Evolutionary conservation across 768 basidiomycete species (phyloP).

Genomic region (Leccinum variicolor): DNA sequence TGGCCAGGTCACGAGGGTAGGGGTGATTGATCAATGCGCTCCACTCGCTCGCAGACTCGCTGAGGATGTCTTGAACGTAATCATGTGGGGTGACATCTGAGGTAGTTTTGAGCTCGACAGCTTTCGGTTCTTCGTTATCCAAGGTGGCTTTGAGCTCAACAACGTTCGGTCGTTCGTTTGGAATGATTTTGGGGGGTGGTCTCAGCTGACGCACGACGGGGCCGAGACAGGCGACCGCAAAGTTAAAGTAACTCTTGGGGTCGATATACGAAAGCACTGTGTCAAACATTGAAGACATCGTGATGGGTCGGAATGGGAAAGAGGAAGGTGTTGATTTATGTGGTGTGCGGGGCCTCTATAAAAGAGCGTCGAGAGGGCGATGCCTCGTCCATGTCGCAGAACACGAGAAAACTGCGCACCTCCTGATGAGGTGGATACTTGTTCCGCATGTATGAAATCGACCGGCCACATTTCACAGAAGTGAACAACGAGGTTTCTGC

Average conservation of each 20-base stretch:
- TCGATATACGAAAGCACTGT: neutral
- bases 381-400: neutral
- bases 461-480: neutral
- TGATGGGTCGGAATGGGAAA: neutral
- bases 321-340: neutral
- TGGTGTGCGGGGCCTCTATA: neutral
- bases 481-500: neutral
- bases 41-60: neutral
- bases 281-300: neutral
- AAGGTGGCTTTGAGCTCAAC: neutral
- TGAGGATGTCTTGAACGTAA: conserved; percentile 1
- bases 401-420: neutral
- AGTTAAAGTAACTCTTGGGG: neutral
- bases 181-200: too few relatives aligned
- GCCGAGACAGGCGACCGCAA: neutral
- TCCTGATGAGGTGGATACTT: neutral
- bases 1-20: conserved; percentile 1
- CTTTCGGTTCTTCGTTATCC: neutral
- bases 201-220: neutral
- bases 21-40: neutral
- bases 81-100: neutral
- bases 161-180: neutral
- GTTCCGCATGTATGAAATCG: neutral
- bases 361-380: neutral
- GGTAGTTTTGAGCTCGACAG: neutral